phyloP scores from a whole-genome alignment of 2,329 filamentous ascomycete species.

The Thermothelomyces thermophilus region DNA sequence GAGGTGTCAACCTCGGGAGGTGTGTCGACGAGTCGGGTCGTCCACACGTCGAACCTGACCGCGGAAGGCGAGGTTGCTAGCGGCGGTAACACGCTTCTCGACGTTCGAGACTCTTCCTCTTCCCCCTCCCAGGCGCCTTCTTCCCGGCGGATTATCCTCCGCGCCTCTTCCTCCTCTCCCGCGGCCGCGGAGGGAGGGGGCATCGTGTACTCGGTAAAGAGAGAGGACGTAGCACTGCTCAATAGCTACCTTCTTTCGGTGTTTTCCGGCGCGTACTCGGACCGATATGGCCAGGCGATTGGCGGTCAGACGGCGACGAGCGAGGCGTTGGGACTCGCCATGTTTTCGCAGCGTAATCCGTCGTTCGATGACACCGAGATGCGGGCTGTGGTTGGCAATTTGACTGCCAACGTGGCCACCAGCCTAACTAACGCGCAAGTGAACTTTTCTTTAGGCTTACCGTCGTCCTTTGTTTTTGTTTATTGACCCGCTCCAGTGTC shows the following conservation, averaged over 20 bases:
- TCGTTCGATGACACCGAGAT: constrained; percentile 4
- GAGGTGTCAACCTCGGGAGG: constrained; percentile 12
- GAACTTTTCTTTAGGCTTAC: constrained; percentile 3
- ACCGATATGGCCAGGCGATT: constrained; percentile 8
- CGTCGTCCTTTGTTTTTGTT: neutral
- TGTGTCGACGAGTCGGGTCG: constrained; percentile 12
- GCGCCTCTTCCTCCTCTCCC: neutral
- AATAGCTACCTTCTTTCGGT: constrained; percentile 17
- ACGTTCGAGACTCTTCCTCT: neutral
- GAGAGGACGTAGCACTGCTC: constrained; percentile 16
- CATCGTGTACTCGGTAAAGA: constrained; percentile 17
- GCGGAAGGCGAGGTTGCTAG: constrained; percentile 1
- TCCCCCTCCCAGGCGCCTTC: no score
- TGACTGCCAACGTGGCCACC: constrained; percentile 24
- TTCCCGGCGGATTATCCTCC: no score
- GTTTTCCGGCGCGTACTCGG: constrained; percentile 22
- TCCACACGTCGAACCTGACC: constrained; percentile 14
- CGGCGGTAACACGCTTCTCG: neutral
- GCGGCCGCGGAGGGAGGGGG: neutral
- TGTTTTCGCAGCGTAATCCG: constrained; percentile 10
- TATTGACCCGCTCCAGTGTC: neutral
- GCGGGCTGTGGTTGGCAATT: constrained; percentile 17
- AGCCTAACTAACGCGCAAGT: constrained; percentile 26
- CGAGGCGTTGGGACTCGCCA: constrained; percentile 19
- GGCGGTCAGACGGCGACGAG: constrained; percentile 16